phyloP scores from a whole-genome alignment of 306 rosid species.

The Aeschynomene evenia region DNA sequence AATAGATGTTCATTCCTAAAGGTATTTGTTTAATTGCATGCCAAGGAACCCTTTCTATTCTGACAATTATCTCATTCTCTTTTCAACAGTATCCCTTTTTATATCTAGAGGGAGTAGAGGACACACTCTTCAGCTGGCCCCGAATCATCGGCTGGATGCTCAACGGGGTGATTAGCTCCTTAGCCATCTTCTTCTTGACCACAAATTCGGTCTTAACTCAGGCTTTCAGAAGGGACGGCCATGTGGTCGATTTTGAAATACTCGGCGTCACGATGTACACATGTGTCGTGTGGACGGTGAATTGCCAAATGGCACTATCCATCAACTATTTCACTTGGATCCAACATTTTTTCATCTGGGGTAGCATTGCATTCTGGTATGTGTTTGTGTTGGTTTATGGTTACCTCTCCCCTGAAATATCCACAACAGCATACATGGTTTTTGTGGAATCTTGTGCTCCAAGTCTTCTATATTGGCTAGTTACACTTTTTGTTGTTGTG shows the following conservation, averaged over 20 bases:
- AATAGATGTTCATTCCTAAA: too few relatives aligned
- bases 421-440: conserved; percentile 79
- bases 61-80: conserved; percentile 12
- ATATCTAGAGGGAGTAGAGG: conserved; percentile 75
- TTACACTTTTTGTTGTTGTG: conserved; percentile 60
- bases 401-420: conserved; percentile 49
- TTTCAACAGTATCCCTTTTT: conserved; percentile 61
- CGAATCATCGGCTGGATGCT: conserved; percentile 81
- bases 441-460: conserved; percentile 77
- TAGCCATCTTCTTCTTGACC: conserved; percentile 72
- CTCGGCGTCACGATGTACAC: conserved; percentile 79
- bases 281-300: conserved; percentile 79
- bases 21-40: background rate
- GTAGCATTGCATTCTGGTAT: conserved; percentile 79
- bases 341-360: conserved; percentile 88
- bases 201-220: conserved; percentile 50
- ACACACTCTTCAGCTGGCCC: conserved; percentile 80
- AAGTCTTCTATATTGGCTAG: conserved; percentile 66
- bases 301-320: conserved; percentile 87
- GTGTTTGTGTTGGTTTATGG: conserved; percentile 67
- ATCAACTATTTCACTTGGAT: conserved; percentile 94
- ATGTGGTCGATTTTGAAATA: conserved; percentile 58
- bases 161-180: conserved; percentile 69
- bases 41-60: conserved; percentile 15
- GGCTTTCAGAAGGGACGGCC: conserved; percentile 71